Evolutionary conservation across 768 basidiomycete species (phyloP).

Genomic region (Hysterangium stoloniferum): DNA sequence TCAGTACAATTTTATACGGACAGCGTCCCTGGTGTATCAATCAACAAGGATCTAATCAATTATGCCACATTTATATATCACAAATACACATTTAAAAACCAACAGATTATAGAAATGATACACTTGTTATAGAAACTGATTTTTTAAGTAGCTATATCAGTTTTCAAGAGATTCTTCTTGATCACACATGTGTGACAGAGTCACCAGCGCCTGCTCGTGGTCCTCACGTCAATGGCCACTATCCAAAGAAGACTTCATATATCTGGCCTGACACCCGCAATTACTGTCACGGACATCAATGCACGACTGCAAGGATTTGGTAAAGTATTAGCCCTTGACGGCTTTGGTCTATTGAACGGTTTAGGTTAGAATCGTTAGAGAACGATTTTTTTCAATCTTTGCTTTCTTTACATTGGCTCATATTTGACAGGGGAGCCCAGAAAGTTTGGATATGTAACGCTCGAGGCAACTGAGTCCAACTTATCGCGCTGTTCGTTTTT

Average conservation of each 20-base stretch:
- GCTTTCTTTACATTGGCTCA: not conserved
- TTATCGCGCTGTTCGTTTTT: conserved; percentile 55
- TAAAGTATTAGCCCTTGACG: conserved; percentile 58
- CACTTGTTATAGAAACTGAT: too few relatives aligned
- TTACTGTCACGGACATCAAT: conserved; percentile 49
- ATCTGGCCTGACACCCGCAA: conserved; percentile 65
- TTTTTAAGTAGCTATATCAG: too few relatives aligned
- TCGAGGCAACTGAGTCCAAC: conserved; percentile 53
- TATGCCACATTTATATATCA: too few relatives aligned
- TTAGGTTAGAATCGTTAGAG: conserved; percentile 32
- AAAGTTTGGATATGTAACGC: conserved; percentile 67
- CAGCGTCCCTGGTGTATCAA: too few relatives aligned
- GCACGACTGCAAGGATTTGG: conserved; percentile 59
- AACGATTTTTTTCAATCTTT: not conserved
- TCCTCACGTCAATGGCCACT: conserved; percentile 1
- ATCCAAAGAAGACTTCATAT: conserved; percentile 57
- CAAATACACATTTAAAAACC: too few relatives aligned
- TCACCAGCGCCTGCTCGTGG: too few relatives aligned
- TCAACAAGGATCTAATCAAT: too few relatives aligned
- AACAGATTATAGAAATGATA: too few relatives aligned
- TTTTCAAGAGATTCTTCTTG: too few relatives aligned
- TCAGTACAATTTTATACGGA: too few relatives aligned
- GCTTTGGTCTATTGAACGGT: conserved; percentile 55
- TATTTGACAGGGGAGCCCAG: conserved; percentile 33
- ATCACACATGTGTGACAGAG: too few relatives aligned